phyloP scores from a whole-genome alignment of 1,139 yeast genomes.

The Hyphopichia pseudoburtonii region DNA sequence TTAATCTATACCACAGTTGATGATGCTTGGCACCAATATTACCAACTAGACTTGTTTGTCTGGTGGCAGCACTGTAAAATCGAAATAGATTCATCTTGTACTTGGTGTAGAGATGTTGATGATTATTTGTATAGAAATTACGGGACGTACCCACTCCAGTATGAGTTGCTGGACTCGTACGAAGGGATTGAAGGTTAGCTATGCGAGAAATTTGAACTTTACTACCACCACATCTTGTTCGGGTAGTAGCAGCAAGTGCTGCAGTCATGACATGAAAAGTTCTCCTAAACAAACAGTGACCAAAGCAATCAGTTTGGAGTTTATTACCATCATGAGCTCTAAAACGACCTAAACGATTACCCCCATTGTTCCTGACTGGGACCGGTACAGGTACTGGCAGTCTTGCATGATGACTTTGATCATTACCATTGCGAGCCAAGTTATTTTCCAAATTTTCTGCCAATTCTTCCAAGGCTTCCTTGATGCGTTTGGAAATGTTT shows the following conservation, averaged over 20 bases:
- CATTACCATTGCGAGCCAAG: background rate
- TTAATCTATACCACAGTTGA: constrained; percentile 4
- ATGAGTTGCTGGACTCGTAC: no score
- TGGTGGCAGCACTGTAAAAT: background rate
- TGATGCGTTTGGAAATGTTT: constrained; percentile 27
- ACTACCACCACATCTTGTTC: no score
- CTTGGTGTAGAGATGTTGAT: background rate
- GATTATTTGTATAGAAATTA: constrained; percentile 1
- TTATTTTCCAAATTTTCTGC: constrained; percentile 16
- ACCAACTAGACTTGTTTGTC: background rate
- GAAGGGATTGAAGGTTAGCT: no score
- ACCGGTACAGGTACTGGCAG: constrained; percentile 26
- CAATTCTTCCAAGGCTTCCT: constrained; percentile 32
- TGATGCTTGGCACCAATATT: constrained; percentile 1
- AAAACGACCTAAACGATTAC: no score
- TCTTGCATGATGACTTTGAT: constrained; percentile 14
- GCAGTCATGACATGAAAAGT: no score
- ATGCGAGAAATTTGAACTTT: no score
- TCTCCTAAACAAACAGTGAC: no score
- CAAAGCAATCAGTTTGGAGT: no score
- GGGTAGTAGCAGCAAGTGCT: no score
- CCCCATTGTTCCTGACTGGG: constrained; percentile 14
- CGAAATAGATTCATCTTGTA: constrained; percentile 1
- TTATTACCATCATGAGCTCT: no score
- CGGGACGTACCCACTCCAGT: no score